phyloP scores from a whole-genome alignment of 2,329 filamentous ascomycete species.

The Hypoxylon sp. region DNA sequence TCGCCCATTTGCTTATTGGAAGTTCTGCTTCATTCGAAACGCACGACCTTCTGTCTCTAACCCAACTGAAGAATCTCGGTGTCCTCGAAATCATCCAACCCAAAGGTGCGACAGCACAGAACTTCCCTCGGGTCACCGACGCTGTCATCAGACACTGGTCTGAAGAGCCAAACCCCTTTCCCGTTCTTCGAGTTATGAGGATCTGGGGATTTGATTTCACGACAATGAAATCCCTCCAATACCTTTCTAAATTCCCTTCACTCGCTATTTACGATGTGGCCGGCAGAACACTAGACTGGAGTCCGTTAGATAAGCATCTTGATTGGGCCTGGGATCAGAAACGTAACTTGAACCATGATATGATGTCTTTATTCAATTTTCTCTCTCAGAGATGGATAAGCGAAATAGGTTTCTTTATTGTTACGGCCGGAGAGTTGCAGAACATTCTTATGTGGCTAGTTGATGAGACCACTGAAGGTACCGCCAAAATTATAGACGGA shows the following conservation, averaged over 20 bases:
- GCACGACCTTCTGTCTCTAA: constrained; percentile 52
- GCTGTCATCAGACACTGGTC: constrained; percentile 58
- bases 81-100: constrained; percentile 58
- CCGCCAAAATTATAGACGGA: too few species aligned
- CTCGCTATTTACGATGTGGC: constrained; percentile 56
- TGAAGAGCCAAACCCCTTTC: constrained; percentile 53
- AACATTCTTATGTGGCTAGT: too few species aligned
- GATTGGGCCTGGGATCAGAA: background rate
- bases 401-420: too few species aligned
- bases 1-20: constrained; percentile 42
- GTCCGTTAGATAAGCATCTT: background rate
- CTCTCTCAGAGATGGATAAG: too few species aligned
- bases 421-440: too few species aligned
- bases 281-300: constrained; percentile 50
- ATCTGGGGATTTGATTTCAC: constrained; percentile 54
- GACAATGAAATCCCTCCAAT: constrained; percentile 52
- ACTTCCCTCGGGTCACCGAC: constrained; percentile 55
- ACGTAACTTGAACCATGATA: background rate
- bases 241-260: constrained; percentile 54
- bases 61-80: constrained; percentile 56
- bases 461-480: too few species aligned
- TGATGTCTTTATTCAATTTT: background rate
- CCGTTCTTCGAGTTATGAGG: constrained; percentile 56
- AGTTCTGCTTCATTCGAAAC: constrained; percentile 33
- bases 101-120: constrained; percentile 31